Evolutionary conservation across 1,284 basidiomycete species (phyloP).

Genomic region (Termitomyces sp.): DNA sequence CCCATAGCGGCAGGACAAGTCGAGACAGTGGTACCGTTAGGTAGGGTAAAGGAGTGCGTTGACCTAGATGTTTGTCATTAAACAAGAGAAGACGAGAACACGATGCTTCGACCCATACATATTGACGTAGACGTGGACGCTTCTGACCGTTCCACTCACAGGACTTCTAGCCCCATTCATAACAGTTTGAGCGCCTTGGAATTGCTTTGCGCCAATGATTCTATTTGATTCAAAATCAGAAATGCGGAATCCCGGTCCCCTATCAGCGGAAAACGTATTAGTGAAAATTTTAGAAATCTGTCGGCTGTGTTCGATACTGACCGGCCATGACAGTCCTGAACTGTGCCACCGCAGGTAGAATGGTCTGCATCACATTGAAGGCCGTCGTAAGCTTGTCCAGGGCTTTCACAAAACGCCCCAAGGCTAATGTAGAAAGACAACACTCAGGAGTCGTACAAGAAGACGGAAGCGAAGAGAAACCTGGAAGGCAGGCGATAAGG

Average conservation of each 20-base stretch:
- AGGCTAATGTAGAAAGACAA: slow-evolving; percentile 33
- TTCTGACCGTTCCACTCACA: slow-evolving; percentile 57
- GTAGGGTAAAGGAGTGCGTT: slow-evolving; percentile 57
- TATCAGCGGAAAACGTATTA: slow-evolving; percentile 20
- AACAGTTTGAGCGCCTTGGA: slow-evolving; percentile 57
- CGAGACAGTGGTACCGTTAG: slow-evolving; percentile 61
- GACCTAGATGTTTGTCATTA: slow-evolving; percentile 38
- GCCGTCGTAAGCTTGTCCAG: slow-evolving; percentile 63
- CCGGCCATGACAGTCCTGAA: slow-evolving; percentile 68
- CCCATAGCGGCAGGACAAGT: slow-evolving; percentile 81
- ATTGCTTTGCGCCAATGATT: slow-evolving; percentile 65
- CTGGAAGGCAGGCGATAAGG: not conserved
- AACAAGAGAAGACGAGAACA: not conserved
- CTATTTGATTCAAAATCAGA: slow-evolving; percentile 71
- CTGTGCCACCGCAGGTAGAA: slow-evolving; percentile 71
- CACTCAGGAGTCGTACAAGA: not conserved
- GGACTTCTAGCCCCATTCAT: slow-evolving; percentile 46
- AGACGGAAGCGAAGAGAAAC: slow-evolving; percentile 7
- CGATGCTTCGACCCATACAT: slow-evolving; percentile 43
- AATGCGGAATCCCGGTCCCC: slow-evolving; percentile 66
- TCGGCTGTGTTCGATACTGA: slow-evolving; percentile 26
- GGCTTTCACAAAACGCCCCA: slow-evolving; percentile 74
- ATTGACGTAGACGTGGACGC: slow-evolving; percentile 61
- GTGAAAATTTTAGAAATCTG: slow-evolving; percentile 2
- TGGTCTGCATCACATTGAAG: slow-evolving; percentile 59